A percentile compares a stretch with the other conserved stretches of the same genome.
These are phyloP conservation scores for Lactarius sanguifluus DNA, from an alignment of 768 basidiomycete genomes.

Conservation along the genomic window DNA sequence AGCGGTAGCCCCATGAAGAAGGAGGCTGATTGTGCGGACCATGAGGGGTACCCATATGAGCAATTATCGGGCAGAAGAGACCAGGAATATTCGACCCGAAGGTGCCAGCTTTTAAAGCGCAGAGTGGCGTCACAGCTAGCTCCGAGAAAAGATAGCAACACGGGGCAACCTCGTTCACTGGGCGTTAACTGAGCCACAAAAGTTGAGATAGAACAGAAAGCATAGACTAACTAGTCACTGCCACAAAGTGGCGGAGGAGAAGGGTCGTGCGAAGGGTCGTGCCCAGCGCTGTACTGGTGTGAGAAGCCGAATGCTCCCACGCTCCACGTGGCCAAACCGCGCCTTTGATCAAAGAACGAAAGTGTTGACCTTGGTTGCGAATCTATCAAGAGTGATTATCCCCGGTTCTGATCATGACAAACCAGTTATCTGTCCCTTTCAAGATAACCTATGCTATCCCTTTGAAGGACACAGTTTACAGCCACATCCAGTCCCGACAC, in stretches of 20 bases:
- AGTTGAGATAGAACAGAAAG: background rate
- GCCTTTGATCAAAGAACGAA: background rate
- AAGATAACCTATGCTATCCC: slow-evolving; percentile 63
- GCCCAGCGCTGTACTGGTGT: background rate
- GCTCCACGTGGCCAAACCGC: background rate
- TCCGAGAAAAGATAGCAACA: slow-evolving; percentile 4
- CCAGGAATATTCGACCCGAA: slow-evolving; percentile 9
- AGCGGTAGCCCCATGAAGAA: background rate
- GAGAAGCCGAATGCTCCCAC: background rate
- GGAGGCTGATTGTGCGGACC: slow-evolving; percentile 1
- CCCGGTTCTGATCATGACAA: slow-evolving; percentile 54
- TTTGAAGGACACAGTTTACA: slow-evolving; percentile 54
- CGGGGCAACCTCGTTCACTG: background rate
- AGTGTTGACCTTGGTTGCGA: background rate
- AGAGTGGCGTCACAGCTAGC: background rate
- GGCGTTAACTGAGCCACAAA: background rate
- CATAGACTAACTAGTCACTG: background rate
- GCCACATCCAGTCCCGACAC: slow-evolving; percentile 63
- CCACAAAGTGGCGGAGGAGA: background rate
- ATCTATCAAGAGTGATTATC: background rate
- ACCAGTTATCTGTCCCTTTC: slow-evolving; percentile 71
- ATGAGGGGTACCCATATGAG: background rate
- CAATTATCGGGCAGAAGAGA: background rate
- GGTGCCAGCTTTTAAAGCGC: background rate
- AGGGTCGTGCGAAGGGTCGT: no score